These are phyloP conservation scores for Platismatia glauca DNA, from an alignment of 495 filamentous ascomycete species.

Conservation along the genomic window DNA sequence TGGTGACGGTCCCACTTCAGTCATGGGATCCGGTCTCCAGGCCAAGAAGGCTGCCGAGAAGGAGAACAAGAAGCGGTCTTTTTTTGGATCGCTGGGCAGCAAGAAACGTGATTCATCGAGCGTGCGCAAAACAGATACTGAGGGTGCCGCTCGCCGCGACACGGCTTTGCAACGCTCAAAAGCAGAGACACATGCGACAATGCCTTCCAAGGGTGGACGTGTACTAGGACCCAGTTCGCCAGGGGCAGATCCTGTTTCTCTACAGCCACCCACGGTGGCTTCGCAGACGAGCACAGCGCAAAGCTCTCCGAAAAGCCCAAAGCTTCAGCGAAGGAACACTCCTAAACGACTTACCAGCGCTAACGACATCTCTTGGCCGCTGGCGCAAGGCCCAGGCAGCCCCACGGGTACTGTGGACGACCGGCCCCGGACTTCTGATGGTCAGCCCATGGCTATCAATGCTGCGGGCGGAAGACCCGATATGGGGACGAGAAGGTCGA, in stretches of 20 bases:
- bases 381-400: conserved; percentile 10
- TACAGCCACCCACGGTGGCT: conserved; percentile 13
- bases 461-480: conserved; percentile 16
- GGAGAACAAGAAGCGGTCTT: conserved; percentile 31
- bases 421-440: conserved; percentile 20
- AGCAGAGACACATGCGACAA: conserved; percentile 26
- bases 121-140: conserved; percentile 27
- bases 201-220: conserved; percentile 5
- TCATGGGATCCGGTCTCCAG: conserved; percentile 35
- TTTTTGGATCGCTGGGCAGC: conserved; percentile 38
- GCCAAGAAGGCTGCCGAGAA: conserved; percentile 32
- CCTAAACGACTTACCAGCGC: conserved; percentile 14
- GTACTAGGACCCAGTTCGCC: conserved; percentile 9
- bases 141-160: conserved; percentile 30
- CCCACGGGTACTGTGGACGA: conserved; percentile 6
- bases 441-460: neutral
- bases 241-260: conserved; percentile 22
- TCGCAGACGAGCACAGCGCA: conserved; percentile 14
- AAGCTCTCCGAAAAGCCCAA: conserved; percentile 18
- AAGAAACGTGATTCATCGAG: conserved; percentile 30
- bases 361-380: conserved; percentile 24
- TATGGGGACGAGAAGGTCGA: conserved; percentile 23
- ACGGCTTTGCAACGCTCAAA: conserved; percentile 33
- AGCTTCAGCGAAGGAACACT: conserved; percentile 22
- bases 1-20: conserved; percentile 21